Evolutionary conservation across 2,329 filamentous ascomycete species (phyloP).

Genomic region (Tolypocladium pustulatum): DNA sequence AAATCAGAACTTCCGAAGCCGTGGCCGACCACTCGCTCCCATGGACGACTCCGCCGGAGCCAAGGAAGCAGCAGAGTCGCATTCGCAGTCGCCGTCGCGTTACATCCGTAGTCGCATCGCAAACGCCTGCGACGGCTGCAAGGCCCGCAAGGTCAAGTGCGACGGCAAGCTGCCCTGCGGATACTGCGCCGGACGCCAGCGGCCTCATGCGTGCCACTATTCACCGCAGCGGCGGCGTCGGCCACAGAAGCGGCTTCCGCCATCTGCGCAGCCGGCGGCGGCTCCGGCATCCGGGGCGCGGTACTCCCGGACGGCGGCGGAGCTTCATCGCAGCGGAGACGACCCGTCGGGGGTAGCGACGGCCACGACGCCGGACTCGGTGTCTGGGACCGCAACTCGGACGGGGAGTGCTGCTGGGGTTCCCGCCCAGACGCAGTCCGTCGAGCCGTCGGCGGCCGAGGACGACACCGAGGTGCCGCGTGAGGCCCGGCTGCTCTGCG

Average conservation of each 20-base stretch:
- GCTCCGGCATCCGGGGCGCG: background rate
- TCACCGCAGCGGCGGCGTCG: slow-evolving; percentile 31
- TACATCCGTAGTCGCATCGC: slow-evolving; percentile 27
- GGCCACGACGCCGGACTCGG: background rate
- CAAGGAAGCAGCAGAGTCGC: background rate
- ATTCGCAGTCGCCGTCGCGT: background rate
- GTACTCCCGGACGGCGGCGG: background rate
- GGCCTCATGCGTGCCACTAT: slow-evolving; percentile 34
- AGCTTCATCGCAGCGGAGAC: background rate
- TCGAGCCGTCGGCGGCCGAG: slow-evolving; percentile 18
- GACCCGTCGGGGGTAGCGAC: background rate
- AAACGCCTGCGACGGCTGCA: slow-evolving; percentile 45
- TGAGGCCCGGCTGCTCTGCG: slow-evolving; percentile 39
- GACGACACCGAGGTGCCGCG: slow-evolving; percentile 45
- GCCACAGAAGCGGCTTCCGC: slow-evolving; percentile 6
- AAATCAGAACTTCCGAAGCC: background rate
- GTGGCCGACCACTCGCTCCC: background rate
- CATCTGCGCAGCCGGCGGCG: background rate
- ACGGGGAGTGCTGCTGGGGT: background rate
- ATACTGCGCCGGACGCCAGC: slow-evolving; percentile 35
- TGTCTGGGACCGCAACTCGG: background rate
- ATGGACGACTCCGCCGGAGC: background rate
- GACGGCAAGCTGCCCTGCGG: slow-evolving; percentile 42
- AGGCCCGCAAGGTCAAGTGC: slow-evolving; percentile 44
- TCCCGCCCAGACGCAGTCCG: background rate